Conservation (phyloP, 768 basidiomycete genomes). For the Neoboletus brunneissimus region DNA sequence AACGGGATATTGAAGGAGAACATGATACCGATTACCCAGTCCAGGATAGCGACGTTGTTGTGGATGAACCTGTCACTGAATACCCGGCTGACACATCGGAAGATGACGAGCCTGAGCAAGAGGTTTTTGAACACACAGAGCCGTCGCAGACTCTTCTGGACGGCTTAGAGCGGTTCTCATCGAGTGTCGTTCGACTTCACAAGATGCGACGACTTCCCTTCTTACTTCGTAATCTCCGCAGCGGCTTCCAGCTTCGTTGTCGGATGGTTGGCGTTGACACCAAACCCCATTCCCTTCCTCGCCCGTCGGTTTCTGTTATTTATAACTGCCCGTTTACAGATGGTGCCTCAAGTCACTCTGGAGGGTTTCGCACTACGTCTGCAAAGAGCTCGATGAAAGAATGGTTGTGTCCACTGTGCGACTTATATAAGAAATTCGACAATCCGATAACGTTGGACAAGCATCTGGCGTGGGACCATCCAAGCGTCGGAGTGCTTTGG, state of each 20-base stretch:
- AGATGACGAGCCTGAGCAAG: constrained; percentile 7
- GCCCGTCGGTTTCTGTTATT: constrained; percentile 24
- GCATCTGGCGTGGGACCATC: constrained; percentile 53
- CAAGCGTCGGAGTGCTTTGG: constrained; percentile 40
- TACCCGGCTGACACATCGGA: constrained; percentile 7
- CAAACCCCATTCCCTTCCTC: constrained; percentile 17
- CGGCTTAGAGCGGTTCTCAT: constrained; percentile 34
- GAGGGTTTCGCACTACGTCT: constrained; percentile 5
- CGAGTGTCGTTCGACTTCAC: constrained; percentile 37
- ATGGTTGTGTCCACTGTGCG: constrained; percentile 58
- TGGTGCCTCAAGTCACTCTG: constrained; percentile 6
- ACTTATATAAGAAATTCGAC: constrained; percentile 40
- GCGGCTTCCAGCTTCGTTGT: constrained; percentile 49
- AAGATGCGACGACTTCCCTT: constrained; percentile 50
- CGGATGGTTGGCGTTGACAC: constrained; percentile 35
- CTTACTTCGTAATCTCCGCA: constrained; percentile 48
- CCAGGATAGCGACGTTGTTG: constrained; percentile 3
- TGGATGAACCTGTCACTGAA: constrained; percentile 1
- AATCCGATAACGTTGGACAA: constrained; percentile 42
- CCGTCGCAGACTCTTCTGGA: constrained; percentile 37
- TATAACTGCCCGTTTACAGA: constrained; percentile 15
- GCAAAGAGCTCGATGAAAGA: constrained; percentile 29
- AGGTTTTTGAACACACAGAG: not conserved
- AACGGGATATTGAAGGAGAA: constrained; percentile 3
- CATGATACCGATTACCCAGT: not conserved